phyloP scores from a whole-genome alignment of 805 yeast species.

The Saccharomycopsis sp. region DNA sequence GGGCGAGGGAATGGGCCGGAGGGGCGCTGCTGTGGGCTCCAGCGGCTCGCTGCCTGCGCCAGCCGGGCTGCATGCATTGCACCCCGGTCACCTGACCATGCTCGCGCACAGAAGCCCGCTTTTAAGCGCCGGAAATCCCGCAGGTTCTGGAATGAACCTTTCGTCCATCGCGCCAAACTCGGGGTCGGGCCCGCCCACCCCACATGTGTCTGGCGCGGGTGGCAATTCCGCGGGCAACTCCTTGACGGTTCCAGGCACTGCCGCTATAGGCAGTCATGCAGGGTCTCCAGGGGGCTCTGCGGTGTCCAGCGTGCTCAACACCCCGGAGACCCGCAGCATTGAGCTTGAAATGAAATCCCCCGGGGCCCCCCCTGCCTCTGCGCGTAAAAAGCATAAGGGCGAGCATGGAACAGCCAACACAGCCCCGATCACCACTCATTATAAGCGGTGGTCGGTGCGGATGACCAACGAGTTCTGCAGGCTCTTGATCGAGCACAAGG shows the following conservation, averaged over 20 bases:
- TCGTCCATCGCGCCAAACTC: not conserved
- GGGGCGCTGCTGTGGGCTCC: not conserved
- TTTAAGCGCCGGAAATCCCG: not conserved
- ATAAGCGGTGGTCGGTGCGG: constrained; percentile 20
- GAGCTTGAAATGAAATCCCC: not conserved
- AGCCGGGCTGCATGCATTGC: not conserved
- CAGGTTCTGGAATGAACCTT: not conserved
- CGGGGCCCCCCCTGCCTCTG: not conserved
- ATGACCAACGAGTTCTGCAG: constrained; percentile 21
- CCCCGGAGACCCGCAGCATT: not conserved
- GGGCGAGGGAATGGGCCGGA: not conserved
- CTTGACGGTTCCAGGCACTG: not conserved
- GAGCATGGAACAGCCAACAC: constrained; percentile 7
- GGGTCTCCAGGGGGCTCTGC: constrained; percentile 1
- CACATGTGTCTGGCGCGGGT: not conserved
- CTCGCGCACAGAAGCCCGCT: not conserved
- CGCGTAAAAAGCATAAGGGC: not conserved
- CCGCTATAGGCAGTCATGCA: not conserved
- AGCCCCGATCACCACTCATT: not conserved
- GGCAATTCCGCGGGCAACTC: not conserved
- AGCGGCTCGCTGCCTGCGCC: not conserved
- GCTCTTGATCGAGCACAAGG: constrained; percentile 13
- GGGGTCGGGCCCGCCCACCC: not conserved
- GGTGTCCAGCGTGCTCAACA: not conserved
- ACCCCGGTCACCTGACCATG: not conserved